A percentile compares a stretch with the other conserved stretches of the same genome.
Evolutionary conservation across 2,329 filamentous ascomycete species (phyloP).

Genomic region (Colletotrichum paranaense): DNA sequence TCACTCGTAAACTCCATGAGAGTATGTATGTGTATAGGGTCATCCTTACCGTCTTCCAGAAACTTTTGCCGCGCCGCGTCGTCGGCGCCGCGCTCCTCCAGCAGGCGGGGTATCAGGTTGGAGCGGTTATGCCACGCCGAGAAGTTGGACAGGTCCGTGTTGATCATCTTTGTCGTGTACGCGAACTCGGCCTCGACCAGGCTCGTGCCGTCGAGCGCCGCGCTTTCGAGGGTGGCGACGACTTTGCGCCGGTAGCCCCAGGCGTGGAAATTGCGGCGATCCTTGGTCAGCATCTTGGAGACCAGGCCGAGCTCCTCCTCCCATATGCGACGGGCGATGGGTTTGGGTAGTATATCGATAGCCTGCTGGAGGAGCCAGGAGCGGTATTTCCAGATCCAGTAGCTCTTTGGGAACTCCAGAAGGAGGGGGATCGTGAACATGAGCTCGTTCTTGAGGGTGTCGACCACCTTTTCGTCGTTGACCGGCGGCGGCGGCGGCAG

Average conservation of each 20-base stretch:
- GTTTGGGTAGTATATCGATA: conserved; percentile 68
- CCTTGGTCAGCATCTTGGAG: conserved; percentile 86
- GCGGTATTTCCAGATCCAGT: conserved; percentile 99
- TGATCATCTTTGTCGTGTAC: conserved; percentile 92
- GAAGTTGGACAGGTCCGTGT: conserved; percentile 90
- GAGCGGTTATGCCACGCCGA: conserved; percentile 96
- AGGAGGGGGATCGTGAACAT: conserved; percentile 86
- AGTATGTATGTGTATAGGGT: fast-evolving
- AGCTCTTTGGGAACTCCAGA: conserved; percentile 91
- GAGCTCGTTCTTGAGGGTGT: conserved; percentile 74
- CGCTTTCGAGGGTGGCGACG: conserved; percentile 78
- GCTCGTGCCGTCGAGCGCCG: conserved; percentile 62
- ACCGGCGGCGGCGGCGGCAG: conserved; percentile 38
- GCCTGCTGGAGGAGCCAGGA: conserved; percentile 84
- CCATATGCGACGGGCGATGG: conserved; percentile 77
- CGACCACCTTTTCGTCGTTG: conserved; percentile 33
- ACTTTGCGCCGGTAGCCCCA: conserved; percentile 92
- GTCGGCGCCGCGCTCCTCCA: conserved; percentile 77
- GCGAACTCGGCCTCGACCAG: conserved; percentile 85
- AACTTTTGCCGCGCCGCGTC: conserved; percentile 73
- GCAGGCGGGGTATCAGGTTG: conserved; percentile 81
- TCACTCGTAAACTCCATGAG: background rate
- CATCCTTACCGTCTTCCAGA: conserved; percentile 72
- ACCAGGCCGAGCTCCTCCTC: conserved; percentile 84
- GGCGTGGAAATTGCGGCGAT: conserved; percentile 94